Evolutionary conservation across 2,329 filamentous ascomycete species (phyloP).

Genomic region (Epicoccum nigrum): DNA sequence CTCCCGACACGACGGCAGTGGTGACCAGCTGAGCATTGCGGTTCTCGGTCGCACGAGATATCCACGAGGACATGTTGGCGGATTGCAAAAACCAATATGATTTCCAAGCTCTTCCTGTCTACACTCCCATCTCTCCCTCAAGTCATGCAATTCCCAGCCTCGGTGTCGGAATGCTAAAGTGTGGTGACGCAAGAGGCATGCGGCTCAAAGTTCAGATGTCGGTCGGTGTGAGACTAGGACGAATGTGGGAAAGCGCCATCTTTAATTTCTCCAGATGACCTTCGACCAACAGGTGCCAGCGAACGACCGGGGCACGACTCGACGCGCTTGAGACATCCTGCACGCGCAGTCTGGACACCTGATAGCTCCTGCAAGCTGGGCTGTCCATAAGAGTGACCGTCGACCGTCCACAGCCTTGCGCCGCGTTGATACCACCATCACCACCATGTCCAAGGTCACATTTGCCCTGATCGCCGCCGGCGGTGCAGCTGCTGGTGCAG

Average conservation of each 20-base stretch:
- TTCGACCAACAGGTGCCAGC: constrained; percentile 7
- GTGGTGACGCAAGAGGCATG: constrained; percentile 6
- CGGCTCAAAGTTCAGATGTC: constrained; percentile 13
- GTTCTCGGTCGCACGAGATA: constrained; percentile 52
- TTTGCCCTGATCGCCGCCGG: constrained; percentile 57
- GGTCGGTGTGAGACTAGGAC: constrained; percentile 14
- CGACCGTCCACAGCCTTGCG: neutral
- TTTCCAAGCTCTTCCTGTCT: neutral
- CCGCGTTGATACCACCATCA: constrained; percentile 1
- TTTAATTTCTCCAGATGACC: constrained; percentile 16
- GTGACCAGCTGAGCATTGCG: constrained; percentile 68
- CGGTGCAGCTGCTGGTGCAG: constrained; percentile 56
- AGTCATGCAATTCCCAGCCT: neutral
- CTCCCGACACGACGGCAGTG: constrained; percentile 66
- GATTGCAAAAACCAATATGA: neutral
- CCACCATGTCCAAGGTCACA: constrained; percentile 58
- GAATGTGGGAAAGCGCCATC: constrained; percentile 3
- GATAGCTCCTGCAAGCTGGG: constrained; percentile 23
- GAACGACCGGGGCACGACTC: constrained; percentile 25
- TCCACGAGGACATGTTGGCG: constrained; percentile 53
- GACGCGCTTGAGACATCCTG: constrained; percentile 47
- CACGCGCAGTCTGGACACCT: constrained; percentile 43
- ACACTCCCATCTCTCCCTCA: constrained; percentile 8
- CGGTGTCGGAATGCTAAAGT: neutral
- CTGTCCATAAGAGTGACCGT: constrained; percentile 24